Evolutionary conservation across 805 yeast genomes (phyloP).

Genomic region (Candida insectorum): DNA sequence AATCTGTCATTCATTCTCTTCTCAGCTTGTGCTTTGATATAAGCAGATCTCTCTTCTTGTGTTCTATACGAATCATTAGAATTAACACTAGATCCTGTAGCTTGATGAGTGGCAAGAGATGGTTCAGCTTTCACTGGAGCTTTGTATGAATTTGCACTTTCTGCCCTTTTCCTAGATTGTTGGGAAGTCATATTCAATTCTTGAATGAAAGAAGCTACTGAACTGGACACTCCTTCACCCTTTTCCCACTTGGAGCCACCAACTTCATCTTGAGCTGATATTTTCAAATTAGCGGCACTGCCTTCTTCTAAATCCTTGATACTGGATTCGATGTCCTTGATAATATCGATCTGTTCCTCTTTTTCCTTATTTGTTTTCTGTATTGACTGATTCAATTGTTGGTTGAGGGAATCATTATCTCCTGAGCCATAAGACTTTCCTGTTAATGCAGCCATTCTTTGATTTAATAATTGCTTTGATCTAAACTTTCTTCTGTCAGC

Average conservation of each 20-base stretch:
- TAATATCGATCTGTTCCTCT: conserved; percentile 53
- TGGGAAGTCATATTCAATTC: conserved; percentile 32
- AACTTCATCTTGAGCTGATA: conserved; percentile 39
- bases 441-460: conserved; percentile 90
- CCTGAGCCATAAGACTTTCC: conserved; percentile 51
- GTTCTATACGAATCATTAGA: conserved; percentile 28
- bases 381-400: conserved; percentile 49
- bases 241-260: conserved; percentile 75
- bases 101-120: conserved; percentile 8
- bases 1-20: conserved; percentile 79
- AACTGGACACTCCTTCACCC: conserved; percentile 69
- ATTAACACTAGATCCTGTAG: conserved; percentile 8
- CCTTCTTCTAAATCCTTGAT: conserved; percentile 61
- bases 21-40: conserved; percentile 73
- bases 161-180: conserved; percentile 6
- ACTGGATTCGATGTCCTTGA: conserved; percentile 69
- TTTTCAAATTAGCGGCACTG: conserved; percentile 39
- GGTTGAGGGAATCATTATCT: conserved; percentile 53
- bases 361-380: conserved; percentile 51
- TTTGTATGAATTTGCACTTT: conserved; percentile 7
- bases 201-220: conserved; percentile 60
- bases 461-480: conserved; percentile 72
- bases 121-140: conserved; percentile 3
- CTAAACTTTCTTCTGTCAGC: conserved; percentile 76
- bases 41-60: conserved; percentile 72